These are phyloP conservation scores for Geranium brycei DNA, from an alignment of 345 rosid genomes.

Conservation along the genomic window DNA sequence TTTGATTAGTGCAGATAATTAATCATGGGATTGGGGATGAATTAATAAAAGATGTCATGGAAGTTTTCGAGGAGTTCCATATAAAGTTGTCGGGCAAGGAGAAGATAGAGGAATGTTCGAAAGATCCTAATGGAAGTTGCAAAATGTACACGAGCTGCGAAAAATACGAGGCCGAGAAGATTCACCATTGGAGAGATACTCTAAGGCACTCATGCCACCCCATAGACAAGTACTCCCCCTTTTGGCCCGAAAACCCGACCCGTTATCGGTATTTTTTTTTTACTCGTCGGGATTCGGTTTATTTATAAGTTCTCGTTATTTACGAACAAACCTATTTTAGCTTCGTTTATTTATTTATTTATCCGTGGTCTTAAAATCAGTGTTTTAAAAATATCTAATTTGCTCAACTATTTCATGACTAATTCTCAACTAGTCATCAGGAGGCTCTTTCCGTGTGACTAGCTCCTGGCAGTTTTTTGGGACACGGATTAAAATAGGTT, in stretches of 20 bases:
- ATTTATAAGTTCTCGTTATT: no score
- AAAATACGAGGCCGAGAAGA: background rate
- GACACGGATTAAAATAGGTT: no score
- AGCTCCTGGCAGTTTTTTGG: no score
- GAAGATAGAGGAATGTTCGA: conserved; percentile 4
- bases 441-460: no score
- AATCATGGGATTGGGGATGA: conserved; percentile 11
- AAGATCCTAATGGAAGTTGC: conserved; percentile 2
- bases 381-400: no score
- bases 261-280: background rate
- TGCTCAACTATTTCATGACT: no score
- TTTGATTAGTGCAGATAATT: conserved; percentile 2
- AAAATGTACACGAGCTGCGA: conserved; percentile 9
- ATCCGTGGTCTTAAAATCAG: no score
- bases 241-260: conserved; percentile 14
- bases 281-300: no score
- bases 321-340: no score
- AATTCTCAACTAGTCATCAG: no score
- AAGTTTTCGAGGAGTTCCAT: conserved; percentile 11
- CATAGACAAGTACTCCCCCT: conserved; percentile 4
- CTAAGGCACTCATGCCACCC: conserved; percentile 15
- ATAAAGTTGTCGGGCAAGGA: conserved; percentile 12
- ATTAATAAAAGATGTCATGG: conserved; percentile 6
- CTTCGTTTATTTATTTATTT: no score
- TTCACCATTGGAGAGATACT: conserved; percentile 13